phyloP scores from a whole-genome alignment of 2,329 filamentous ascomycete species.

The Penicillium brevicompactum region DNA sequence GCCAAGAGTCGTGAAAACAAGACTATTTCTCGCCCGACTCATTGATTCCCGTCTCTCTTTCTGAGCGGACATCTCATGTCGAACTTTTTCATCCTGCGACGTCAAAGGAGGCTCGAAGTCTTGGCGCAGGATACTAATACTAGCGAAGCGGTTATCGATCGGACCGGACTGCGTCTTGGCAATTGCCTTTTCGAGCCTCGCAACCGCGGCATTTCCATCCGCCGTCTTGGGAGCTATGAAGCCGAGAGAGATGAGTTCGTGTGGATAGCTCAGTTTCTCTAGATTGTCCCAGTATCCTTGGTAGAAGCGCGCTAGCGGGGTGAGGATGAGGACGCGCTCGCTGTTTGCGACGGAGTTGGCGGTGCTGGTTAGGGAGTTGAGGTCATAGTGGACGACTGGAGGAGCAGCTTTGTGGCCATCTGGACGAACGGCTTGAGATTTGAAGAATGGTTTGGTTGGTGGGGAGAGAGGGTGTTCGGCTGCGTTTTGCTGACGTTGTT shows the following conservation, averaged over 20 bases:
- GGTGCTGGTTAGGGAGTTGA: constrained; percentile 91
- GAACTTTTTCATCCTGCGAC: constrained; percentile 83
- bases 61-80: constrained; percentile 90
- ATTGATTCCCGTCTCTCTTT: constrained; percentile 84
- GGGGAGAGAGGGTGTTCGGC: constrained; percentile 73
- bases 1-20: constrained; percentile 92
- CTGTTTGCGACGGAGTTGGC: constrained; percentile 72
- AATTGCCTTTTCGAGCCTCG: constrained; percentile 80
- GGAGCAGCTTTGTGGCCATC: constrained; percentile 65
- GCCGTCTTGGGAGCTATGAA: constrained; percentile 95
- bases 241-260: constrained; percentile 89
- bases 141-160: constrained; percentile 81
- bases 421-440: constrained; percentile 54
- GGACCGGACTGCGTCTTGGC: constrained; percentile 81
- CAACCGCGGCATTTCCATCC: constrained; percentile 85
- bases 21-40: constrained; percentile 89
- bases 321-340: constrained; percentile 88
- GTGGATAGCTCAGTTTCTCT: constrained; percentile 79
- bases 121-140: constrained; percentile 90
- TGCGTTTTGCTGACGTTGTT: constrained; percentile 57
- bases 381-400: constrained; percentile 87
- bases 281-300: constrained; percentile 95
- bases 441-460: constrained; percentile 73
- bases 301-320: constrained; percentile 91
- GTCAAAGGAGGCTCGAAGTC: constrained; percentile 82